phyloP scores from a whole-genome alignment of 2,329 filamentous ascomycete species.

The Colletotrichum eremochloae region DNA sequence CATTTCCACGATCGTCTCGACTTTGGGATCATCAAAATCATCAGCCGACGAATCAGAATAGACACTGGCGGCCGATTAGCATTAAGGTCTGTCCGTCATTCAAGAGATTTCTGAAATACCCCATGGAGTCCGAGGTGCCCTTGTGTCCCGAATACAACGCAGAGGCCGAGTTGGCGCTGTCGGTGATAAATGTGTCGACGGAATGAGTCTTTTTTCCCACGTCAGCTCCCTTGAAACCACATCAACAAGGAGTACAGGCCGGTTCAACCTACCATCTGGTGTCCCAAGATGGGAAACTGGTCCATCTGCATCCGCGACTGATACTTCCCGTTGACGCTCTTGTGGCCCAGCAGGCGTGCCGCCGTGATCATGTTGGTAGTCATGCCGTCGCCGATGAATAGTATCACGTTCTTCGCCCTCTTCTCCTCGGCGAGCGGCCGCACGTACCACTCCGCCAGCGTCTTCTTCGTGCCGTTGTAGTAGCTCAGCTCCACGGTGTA shows the following conservation, averaged over 20 bases:
- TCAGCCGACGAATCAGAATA: conserved; percentile 83
- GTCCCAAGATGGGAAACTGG: conserved; percentile 84
- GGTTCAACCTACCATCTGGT: conserved; percentile 72
- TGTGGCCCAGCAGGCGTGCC: conserved; percentile 83
- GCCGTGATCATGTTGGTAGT: conserved; percentile 84
- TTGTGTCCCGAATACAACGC: conserved; percentile 88
- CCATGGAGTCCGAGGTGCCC: conserved; percentile 84
- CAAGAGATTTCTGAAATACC: conserved; percentile 55
- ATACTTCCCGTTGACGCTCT: conserved; percentile 87
- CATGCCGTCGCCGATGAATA: conserved; percentile 82
- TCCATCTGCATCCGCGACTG: conserved; percentile 82
- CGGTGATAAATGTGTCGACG: conserved; percentile 86
- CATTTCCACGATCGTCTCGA: conserved; percentile 87
- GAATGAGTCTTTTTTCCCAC: conserved; percentile 72
- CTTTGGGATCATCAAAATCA: conserved; percentile 85
- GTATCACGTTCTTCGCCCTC: conserved; percentile 85
- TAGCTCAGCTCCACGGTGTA: conserved; percentile 84
- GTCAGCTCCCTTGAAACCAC: not conserved
- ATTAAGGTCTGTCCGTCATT: too few species aligned
- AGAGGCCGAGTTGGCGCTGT: conserved; percentile 87
- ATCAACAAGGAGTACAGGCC: conserved; percentile 58
- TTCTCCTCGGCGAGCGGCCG: conserved; percentile 76
- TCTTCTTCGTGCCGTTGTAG: conserved; percentile 75
- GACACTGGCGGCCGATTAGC: conserved; percentile 58
- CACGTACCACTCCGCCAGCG: conserved; percentile 82